These are phyloP conservation scores for Adansonia grandidieri DNA, from an alignment of 441 rosid genomes.

Conservation along the genomic window DNA sequence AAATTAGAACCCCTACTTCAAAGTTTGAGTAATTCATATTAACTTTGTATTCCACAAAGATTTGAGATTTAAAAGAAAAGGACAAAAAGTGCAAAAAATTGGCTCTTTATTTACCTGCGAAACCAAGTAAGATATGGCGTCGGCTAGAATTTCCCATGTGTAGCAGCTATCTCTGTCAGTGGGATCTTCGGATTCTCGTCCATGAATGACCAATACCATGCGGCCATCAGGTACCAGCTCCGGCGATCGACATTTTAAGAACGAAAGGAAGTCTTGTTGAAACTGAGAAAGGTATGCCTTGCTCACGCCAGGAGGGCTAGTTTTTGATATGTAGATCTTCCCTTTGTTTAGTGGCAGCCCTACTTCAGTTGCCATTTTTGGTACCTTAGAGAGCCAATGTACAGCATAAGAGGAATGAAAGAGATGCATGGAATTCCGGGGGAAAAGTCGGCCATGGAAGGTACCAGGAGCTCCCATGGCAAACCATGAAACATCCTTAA, in stretches of 20 bases:
- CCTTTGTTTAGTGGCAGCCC: neutral
- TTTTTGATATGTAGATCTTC: neutral
- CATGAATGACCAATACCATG: neutral
- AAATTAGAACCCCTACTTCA: too few species aligned
- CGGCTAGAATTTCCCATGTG: neutral
- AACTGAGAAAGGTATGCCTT: neutral
- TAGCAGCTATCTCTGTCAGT: neutral
- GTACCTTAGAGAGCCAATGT: neutral
- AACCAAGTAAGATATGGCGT: neutral
- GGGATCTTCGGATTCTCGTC: neutral
- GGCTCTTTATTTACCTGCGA: neutral
- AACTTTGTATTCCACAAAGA: too few species aligned
- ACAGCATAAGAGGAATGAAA: neutral
- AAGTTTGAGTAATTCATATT: too few species aligned
- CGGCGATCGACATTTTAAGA: neutral
- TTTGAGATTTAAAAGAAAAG: too few species aligned
- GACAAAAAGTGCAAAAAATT: too few species aligned
- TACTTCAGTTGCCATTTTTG: constrained; percentile 6
- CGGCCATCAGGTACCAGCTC: neutral
- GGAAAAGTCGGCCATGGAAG: neutral
- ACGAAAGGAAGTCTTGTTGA: neutral
- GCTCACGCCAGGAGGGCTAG: neutral
- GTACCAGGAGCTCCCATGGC: neutral
- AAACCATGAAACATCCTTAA: neutral
- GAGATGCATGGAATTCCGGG: neutral